A percentile compares a stretch with the other conserved stretches of the same genome.
phyloP scores from a whole-genome alignment of 345 rosid genomes.

The Gossypium herbaceum region DNA sequence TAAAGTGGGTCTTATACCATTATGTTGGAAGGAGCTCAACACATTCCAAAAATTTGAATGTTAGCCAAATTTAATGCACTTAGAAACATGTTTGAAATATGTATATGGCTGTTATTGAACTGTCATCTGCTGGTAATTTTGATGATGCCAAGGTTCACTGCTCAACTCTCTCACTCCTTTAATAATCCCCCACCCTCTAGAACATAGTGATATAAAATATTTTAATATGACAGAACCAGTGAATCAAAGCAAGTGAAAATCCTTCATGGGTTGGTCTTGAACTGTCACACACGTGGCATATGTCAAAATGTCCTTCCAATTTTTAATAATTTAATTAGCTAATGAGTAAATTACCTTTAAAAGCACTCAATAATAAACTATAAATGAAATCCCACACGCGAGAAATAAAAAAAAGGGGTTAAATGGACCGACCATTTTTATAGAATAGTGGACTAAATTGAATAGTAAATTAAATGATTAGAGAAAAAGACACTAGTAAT shows the following conservation, averaged over 20 bases:
- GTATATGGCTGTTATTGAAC: slow-evolving; percentile 24
- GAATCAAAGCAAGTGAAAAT: not conserved
- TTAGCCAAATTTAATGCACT: not conserved
- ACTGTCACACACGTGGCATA: slow-evolving; percentile 8
- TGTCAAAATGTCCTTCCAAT: not conserved
- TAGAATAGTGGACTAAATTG: not conserved
- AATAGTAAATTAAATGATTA: not conserved
- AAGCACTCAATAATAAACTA: not conserved
- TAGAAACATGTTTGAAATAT: not conserved
- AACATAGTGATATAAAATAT: not conserved
- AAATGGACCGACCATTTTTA: slow-evolving; percentile 34
- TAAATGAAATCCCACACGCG: slow-evolving; percentile 27
- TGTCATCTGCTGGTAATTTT: slow-evolving; percentile 15
- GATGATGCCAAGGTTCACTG: slow-evolving; percentile 28
- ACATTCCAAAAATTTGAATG: not conserved
- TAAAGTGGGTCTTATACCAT: not conserved
- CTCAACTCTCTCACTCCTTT: not conserved
- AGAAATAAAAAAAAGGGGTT: slow-evolving; percentile 41
- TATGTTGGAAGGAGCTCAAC: not conserved
- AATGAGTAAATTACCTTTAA: not conserved
- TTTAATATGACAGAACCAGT: not conserved
- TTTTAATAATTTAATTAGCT: not conserved
- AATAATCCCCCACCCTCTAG: not conserved
- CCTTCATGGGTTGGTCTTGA: slow-evolving; percentile 12
- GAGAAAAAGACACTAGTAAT: slow-evolving; percentile 18